Evolutionary conservation across 2,329 filamentous ascomycete genomes (phyloP), one percentile per base, ranked within the genome.

Genomic region (Thelonectria discophora): DNA sequence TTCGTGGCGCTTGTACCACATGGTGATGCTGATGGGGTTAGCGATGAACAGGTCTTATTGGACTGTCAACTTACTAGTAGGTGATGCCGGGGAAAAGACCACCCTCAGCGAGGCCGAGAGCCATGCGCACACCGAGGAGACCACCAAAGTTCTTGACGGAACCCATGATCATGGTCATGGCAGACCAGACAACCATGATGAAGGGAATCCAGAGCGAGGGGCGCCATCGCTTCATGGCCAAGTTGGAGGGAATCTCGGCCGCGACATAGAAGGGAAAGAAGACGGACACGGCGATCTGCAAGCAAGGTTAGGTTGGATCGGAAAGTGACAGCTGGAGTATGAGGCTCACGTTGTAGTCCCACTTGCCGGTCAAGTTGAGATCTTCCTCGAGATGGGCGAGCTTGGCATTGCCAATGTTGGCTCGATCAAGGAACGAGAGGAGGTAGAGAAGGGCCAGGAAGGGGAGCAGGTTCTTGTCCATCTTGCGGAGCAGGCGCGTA

Each of bases 41-140:
- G 53, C 39, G 13, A 13, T 3, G 39, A 5, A 13, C 7, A 27
- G n/a, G 12, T 13, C 7, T 27, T 1, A n/a, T 20, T 27, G 18
- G 21, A 45, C 20, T 12, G 45, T 9, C 10, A 13, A 67, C 74
- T 65, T 66, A 75, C 75, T 83, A 86, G 71, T 85, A 86, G n/a
- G 82, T 84, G 60, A 88, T 81, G 32, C 86, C 86, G 6, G 88
- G 88, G 65, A 89, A 89, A 5, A 88, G 76, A 46, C 86, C 87
- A 46, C 84, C 86, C 72, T 85, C 82, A 15, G 80, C 79, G 21
- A 84, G 65, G 42, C 83, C 83, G 0, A 86, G 76, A 40, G 82
- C 76, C 60, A 79, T 77, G 20, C 83, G 77, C 48, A 80, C 72
- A 64, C 75, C 76, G 67, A 88, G 74, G n/a, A 86, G 80, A 1